Conservation (phyloP, 805 yeast species). For the Cyberlindnera mycetangii region DNA sequence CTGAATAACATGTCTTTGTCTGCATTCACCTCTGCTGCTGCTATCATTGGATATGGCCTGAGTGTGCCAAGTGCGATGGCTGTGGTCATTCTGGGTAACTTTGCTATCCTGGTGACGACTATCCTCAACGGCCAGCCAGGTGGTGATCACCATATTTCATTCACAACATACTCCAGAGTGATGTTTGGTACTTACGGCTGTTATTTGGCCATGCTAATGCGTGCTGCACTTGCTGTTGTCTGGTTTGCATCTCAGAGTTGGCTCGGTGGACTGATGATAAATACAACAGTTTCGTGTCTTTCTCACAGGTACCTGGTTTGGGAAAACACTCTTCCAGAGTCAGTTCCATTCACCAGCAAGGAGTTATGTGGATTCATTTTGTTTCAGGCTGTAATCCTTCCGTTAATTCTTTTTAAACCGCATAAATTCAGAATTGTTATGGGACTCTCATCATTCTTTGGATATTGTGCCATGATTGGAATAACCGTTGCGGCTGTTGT, state of each 20-base stretch:
- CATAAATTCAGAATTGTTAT: conserved; percentile 6
- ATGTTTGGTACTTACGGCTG: conserved; percentile 47
- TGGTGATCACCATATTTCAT: conserved; percentile 47
- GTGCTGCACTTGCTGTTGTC: conserved; percentile 35
- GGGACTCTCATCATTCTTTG: conserved; percentile 3
- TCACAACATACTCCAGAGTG: conserved; percentile 42
- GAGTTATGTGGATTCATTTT: conserved; percentile 11
- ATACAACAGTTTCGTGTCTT: conserved; percentile 2
- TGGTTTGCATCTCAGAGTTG: conserved; percentile 13
- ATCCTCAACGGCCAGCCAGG: conserved; percentile 48
- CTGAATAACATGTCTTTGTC: conserved; percentile 42
- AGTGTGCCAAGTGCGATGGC: conserved; percentile 45
- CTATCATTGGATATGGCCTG: conserved; percentile 43
- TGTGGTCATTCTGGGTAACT: conserved; percentile 40
- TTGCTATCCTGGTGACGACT: conserved; percentile 42
- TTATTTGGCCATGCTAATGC: conserved; percentile 37
- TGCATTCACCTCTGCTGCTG: conserved; percentile 47
- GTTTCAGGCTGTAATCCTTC: conserved; percentile 4
- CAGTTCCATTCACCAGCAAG: conserved; percentile 8
- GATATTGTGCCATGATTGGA: conserved; percentile 9
- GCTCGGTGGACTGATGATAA: conserved; percentile 12
- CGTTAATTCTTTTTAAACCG: conserved; percentile 5
- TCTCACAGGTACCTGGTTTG: conserved; percentile 5
- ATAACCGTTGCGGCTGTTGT: conserved; percentile 9
- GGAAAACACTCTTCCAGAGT: conserved; percentile 10